Base-by-base conservation (phyloP, 2,329 filamentous ascomycete species). In the Ceratocystiopsis minuta region DNA sequence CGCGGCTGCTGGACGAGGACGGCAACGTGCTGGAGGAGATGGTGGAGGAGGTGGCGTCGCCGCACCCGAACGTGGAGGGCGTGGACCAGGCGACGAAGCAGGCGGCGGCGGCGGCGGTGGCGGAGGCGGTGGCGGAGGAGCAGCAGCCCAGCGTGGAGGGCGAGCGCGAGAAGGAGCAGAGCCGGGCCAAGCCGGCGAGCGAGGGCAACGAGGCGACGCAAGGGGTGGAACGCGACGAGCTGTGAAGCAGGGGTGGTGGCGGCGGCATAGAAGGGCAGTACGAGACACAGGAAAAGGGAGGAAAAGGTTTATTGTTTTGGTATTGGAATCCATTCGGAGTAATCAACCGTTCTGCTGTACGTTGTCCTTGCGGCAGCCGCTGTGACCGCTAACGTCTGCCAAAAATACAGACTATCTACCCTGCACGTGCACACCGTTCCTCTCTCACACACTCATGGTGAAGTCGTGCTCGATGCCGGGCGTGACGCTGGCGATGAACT, bases 391-490 rank as follows among this genome's bases (percentile, higher is more conserved):
- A n/a, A n/a, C n/a, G n/a, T n/a, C n/a, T n/a, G n/a, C n/a, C n/a
- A n/a, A n/a, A n/a, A n/a, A n/a, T n/a, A n/a, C n/a, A n/a, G n/a
- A n/a, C n/a, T 28, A 28, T 10, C 24, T 2, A 10, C 24, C 7
- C 24, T 28, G 24, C 11, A 6, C 9, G 24, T 4, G 7, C 20
- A 20, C 20, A 4, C 20, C 7, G 20, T 20, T 7, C 20, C 7
- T 20, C 20, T 20, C 20, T 7, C 20, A 94, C 34, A 94, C 78
- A 6, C 85, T 83, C 86, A 95, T 95, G 1, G 88, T 96, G 59
- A 92, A 95, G 58, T 96, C 88, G 59, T 95, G 85, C 62, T 96
- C 88, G 59, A 98, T 96, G 38, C 87, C 87, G 6, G 90, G 90
- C 15, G 88, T 96, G 37, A 98, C 90, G 53, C 80, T 90, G 32